These are phyloP conservation scores for Phytophthora sojae DNA, from an alignment of 352 stramenopile genomes.

Conservation along the genomic window DNA sequence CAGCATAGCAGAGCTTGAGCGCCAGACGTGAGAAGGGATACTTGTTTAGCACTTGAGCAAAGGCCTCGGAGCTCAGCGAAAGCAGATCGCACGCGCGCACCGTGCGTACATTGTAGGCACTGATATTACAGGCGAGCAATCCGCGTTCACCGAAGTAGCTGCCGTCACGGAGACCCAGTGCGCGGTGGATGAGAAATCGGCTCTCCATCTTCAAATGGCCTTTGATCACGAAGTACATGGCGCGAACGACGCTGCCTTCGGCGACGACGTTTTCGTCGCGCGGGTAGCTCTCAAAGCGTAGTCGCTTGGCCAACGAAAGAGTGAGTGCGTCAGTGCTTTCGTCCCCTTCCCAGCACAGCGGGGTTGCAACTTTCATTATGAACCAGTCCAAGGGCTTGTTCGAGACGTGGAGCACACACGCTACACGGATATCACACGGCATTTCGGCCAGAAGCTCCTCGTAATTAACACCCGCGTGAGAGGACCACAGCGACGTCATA, in stretches of 20 bases:
- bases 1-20: background rate
- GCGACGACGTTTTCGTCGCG: conserved; percentile 56
- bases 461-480: conserved; percentile 57
- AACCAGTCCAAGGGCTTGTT: conserved; percentile 40
- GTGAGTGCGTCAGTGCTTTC: conserved; percentile 27
- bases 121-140: background rate
- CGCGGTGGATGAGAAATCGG: background rate
- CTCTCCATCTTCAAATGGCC: background rate
- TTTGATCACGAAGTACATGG: conserved; percentile 68
- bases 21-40: background rate
- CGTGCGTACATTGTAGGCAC: background rate
- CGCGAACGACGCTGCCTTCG: conserved; percentile 55
- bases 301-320: conserved; percentile 36
- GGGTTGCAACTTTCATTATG: conserved; percentile 38
- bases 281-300: conserved; percentile 64
- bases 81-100: background rate
- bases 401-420: conserved; percentile 49
- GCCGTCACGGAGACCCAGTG: background rate
- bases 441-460: conserved; percentile 50
- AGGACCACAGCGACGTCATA: conserved; percentile 57
- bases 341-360: conserved; percentile 21
- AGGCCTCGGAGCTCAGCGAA: background rate
- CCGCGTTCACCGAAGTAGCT: conserved; percentile 1
- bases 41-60: background rate
- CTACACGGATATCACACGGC: conserved; percentile 46